Percentiles rank a stretch among this genome's conserved stretches.
phyloP scores from a whole-genome alignment of 208 protist genomes.

The Acanthamoeba divionensis region DNA sequence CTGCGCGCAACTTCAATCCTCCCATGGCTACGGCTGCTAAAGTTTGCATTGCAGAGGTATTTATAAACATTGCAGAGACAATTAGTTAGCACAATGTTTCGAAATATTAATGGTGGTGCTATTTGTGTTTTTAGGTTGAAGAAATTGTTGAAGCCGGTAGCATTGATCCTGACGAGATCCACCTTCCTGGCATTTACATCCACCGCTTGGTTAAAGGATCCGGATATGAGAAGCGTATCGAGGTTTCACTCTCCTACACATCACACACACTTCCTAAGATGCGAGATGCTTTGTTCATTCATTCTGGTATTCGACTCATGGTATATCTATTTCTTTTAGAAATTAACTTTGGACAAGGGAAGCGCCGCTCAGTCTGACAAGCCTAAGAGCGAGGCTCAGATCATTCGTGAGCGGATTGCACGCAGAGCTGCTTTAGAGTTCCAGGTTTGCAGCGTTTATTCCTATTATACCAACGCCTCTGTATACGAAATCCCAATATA shows the following conservation, averaged over 20 bases:
- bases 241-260: no score
- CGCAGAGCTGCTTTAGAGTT: constrained; percentile 92
- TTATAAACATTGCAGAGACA: no score
- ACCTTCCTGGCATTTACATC: constrained; percentile 93
- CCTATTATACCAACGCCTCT: not conserved
- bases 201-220: constrained; percentile 84
- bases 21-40: constrained; percentile 86
- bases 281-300: no score
- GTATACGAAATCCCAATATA: not conserved
- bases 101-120: not conserved
- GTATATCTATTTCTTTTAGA: constrained; percentile 39
- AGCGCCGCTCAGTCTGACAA: constrained; percentile 14
- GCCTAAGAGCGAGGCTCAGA: constrained; percentile 13
- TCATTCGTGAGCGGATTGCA: constrained; percentile 86
- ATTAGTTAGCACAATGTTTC: not conserved
- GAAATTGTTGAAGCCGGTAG: constrained; percentile 90
- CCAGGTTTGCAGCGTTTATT: constrained; percentile 62
- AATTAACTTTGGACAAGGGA: constrained; percentile 54
- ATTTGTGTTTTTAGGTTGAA: constrained; percentile 81
- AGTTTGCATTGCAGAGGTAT: constrained; percentile 90
- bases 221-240: constrained; percentile 76
- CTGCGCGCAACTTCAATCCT: constrained; percentile 94
- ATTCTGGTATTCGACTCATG: no score
- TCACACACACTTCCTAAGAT: no score
- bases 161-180: constrained; percentile 91